A percentile compares a stretch with the other conserved stretches of the same genome.
Evolutionary conservation across 495 filamentous ascomycete species (phyloP).

Genomic region (Lasiosphaeria ovina): DNA sequence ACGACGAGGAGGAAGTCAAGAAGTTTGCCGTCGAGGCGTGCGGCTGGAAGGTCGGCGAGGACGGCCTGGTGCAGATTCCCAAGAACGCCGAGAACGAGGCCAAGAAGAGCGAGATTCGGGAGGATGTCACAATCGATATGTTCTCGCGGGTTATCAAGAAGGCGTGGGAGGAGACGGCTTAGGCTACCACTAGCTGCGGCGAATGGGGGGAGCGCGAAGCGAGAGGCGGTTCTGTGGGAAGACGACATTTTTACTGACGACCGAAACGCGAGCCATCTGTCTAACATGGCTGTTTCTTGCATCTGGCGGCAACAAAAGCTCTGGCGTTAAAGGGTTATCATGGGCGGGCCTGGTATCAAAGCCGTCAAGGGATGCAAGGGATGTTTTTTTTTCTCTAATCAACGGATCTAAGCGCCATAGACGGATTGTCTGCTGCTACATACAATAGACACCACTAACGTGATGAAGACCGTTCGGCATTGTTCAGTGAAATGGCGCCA

Average conservation of each 20-base stretch:
- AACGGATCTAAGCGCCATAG: neutral
- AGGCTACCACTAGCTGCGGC: constrained; percentile 7
- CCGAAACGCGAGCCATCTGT: constrained; percentile 11
- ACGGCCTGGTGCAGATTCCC: constrained; percentile 62
- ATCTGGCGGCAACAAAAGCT: constrained; percentile 33
- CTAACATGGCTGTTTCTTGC: constrained; percentile 19
- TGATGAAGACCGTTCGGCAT: constrained; percentile 23
- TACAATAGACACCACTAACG: constrained; percentile 24
- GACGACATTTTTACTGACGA: constrained; percentile 8
- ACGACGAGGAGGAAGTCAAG: constrained; percentile 67
- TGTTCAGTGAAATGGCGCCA: neutral
- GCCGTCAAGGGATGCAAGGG: constrained; percentile 23
- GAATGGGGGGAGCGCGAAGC: neutral
- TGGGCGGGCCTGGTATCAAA: constrained; percentile 22
- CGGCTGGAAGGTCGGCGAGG: constrained; percentile 73
- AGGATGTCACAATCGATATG: constrained; percentile 94
- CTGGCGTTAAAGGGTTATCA: constrained; percentile 33
- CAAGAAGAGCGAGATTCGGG: constrained; percentile 90
- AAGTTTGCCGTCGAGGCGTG: constrained; percentile 82
- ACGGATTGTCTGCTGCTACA: neutral
- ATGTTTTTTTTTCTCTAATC: constrained; percentile 6
- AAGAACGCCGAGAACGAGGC: constrained; percentile 98
- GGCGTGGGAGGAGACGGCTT: constrained; percentile 87
- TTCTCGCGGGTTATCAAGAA: constrained; percentile 76
- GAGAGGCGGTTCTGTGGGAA: neutral